phyloP scores from a whole-genome alignment of 805 yeast species.

The Kluyveromyces starmeri region DNA sequence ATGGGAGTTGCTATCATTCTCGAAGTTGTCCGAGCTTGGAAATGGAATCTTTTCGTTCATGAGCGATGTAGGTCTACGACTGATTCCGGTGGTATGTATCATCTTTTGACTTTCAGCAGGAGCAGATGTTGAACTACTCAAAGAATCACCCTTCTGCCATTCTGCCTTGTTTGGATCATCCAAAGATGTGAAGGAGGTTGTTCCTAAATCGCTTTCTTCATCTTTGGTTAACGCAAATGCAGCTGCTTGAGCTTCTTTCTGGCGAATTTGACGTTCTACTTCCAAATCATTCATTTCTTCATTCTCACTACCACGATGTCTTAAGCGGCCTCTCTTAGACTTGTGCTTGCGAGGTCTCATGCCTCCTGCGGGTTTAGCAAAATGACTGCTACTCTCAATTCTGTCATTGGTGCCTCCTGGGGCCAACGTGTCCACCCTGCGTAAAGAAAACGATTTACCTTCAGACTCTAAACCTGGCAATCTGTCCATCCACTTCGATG shows the following conservation, averaged over 20 bases:
- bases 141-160: background rate
- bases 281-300: constrained; percentile 25
- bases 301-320: constrained; percentile 15
- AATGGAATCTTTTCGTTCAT: constrained; percentile 8
- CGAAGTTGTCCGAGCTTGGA: constrained; percentile 6
- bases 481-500: constrained; percentile 73
- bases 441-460: constrained; percentile 73
- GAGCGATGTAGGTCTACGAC: constrained; percentile 18
- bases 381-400: constrained; percentile 54
- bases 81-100: constrained; percentile 11
- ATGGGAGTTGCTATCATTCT: constrained; percentile 3
- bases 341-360: constrained; percentile 43
- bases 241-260: constrained; percentile 36
- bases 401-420: constrained; percentile 30
- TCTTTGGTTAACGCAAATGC: constrained; percentile 33
- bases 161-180: background rate
- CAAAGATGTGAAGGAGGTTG: constrained; percentile 1
- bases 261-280: constrained; percentile 33
- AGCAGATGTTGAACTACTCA: constrained; percentile 1
- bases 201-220: constrained; percentile 9
- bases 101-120: background rate
- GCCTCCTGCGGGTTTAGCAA: constrained; percentile 68
- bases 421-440: constrained; percentile 65
- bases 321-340: constrained; percentile 25
- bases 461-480: constrained; percentile 63